Conservation (phyloP, 768 basidiomycete genomes). For the Suillus subalutaceus region DNA sequence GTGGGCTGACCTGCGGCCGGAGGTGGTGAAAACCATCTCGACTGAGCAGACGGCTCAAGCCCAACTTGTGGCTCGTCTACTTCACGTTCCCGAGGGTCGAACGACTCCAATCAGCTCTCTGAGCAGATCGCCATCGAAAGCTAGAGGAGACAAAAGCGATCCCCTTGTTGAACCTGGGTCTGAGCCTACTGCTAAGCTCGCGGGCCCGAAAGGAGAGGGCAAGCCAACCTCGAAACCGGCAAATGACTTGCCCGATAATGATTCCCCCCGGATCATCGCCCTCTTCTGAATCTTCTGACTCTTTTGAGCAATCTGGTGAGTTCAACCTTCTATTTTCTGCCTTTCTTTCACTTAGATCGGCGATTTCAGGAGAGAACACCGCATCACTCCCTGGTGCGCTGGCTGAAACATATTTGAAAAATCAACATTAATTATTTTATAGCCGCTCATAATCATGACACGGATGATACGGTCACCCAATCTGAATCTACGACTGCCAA, state of each 20-base stretch:
- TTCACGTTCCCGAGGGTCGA: constrained; percentile 53
- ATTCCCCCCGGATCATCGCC: constrained; percentile 8
- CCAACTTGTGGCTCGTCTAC: constrained; percentile 46
- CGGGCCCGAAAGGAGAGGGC: constrained; percentile 3
- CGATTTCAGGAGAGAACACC: constrained; percentile 3
- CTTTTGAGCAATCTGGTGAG: constrained; percentile 8
- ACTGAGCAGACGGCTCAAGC: constrained; percentile 51
- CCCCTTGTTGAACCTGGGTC: constrained; percentile 13
- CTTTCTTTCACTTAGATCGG: background rate
- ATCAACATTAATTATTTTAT: constrained; percentile 4
- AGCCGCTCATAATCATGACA: constrained; percentile 3
- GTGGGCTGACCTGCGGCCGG: constrained; percentile 84
- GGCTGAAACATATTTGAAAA: background rate
- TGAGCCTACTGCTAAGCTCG: background rate
- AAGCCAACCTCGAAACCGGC: background rate
- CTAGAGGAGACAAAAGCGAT: constrained; percentile 23
- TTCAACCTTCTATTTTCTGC: background rate
- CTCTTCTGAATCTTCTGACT: constrained; percentile 8
- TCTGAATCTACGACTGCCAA: background rate
- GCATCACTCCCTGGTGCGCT: constrained; percentile 6
- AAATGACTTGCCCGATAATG: constrained; percentile 10
- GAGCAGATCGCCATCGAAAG: constrained; percentile 42
- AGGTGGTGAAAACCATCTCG: constrained; percentile 50
- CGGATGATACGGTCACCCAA: constrained; percentile 6
- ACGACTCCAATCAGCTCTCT: constrained; percentile 38